A percentile compares a stretch with the other conserved stretches of the same genome.
Conservation (phyloP, 108 stramenopile species). For the Fistulifera pelliculosa region DNA sequence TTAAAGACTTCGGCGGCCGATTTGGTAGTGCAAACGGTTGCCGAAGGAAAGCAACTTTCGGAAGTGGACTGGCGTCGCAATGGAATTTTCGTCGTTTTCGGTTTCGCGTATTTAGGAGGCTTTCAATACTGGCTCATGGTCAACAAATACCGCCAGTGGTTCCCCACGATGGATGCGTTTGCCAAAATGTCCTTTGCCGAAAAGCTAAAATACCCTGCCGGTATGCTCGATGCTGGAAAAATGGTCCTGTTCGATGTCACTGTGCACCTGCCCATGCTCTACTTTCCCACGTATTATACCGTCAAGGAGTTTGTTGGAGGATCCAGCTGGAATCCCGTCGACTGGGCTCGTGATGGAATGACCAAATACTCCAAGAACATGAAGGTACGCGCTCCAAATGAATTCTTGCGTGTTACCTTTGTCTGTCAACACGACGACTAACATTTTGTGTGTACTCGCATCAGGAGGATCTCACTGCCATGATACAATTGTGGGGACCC, state of each 20-base stretch:
- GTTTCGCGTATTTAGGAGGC: slow-evolving; percentile 66
- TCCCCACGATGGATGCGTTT: slow-evolving; percentile 64
- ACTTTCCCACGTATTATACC: slow-evolving; percentile 88
- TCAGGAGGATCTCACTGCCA: slow-evolving; percentile 75
- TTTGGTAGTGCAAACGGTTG: slow-evolving; percentile 61
- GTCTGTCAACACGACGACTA: too few species aligned
- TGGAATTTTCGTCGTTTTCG: slow-evolving; percentile 71
- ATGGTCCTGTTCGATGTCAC: slow-evolving; percentile 87
- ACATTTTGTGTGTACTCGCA: too few species aligned
- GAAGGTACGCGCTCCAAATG: slow-evolving; percentile 6
- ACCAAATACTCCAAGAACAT: slow-evolving; percentile 64
- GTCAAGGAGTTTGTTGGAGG: slow-evolving; percentile 83
- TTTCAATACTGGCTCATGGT: slow-evolving; percentile 86
- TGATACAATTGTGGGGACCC: slow-evolving; percentile 85
- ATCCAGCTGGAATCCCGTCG: slow-evolving; percentile 67
- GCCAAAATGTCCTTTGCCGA: slow-evolving; percentile 42
- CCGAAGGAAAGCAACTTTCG: slow-evolving; percentile 37
- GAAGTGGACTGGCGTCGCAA: slow-evolving; percentile 75
- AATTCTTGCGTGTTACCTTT: too few species aligned
- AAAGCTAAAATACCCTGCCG: slow-evolving; percentile 61
- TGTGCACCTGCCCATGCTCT: slow-evolving; percentile 81
- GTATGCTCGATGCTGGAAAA: slow-evolving; percentile 72
- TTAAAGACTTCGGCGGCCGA: slow-evolving; percentile 71
- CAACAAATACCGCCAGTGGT: slow-evolving; percentile 66
- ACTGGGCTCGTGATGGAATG: slow-evolving; percentile 78